Evolutionary conservation across 495 filamentous ascomycete species (phyloP).

Genomic region (Venustampulla echinocandica): DNA sequence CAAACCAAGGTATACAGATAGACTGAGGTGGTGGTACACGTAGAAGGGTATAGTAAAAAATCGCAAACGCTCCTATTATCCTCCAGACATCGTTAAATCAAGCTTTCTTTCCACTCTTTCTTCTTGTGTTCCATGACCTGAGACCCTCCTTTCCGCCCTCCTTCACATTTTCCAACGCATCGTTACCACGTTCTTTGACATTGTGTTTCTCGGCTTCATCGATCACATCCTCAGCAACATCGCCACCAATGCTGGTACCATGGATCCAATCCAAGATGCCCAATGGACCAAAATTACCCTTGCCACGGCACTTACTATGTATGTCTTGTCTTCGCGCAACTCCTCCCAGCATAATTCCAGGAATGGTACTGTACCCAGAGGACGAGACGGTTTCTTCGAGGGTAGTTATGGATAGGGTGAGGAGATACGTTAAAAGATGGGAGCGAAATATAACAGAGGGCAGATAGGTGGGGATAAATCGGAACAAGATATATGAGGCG

Average conservation of each 20-base stretch:
- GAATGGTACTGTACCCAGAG: constrained; percentile 68
- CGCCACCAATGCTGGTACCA: constrained; percentile 55
- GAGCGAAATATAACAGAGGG: constrained; percentile 56
- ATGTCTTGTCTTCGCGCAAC: constrained; percentile 60
- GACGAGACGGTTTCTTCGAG: constrained; percentile 69
- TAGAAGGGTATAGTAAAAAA: too few relatives aligned
- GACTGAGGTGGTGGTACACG: too few relatives aligned
- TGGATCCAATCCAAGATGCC: constrained; percentile 69
- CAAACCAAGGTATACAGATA: too few relatives aligned
- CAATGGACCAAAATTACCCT: constrained; percentile 71
- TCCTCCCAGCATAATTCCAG: constrained; percentile 66
- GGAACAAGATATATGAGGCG: constrained; percentile 55
- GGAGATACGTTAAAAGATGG: constrained; percentile 72
- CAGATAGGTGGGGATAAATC: constrained; percentile 64
- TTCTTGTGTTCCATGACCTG: constrained; percentile 19
- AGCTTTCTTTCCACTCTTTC: too few relatives aligned
- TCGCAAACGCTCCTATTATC: too few relatives aligned
- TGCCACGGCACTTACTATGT: constrained; percentile 51
- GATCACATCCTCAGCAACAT: constrained; percentile 47
- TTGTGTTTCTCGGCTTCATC: constrained; percentile 52
- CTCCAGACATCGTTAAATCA: too few relatives aligned
- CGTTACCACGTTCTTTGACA: constrained; percentile 39
- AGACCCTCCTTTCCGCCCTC: constrained; percentile 30
- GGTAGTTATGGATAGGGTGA: constrained; percentile 58
- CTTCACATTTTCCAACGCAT: constrained; percentile 28